Percentiles rank a stretch among this genome's conserved stretches.
phyloP scores from a whole-genome alignment of 1,139 yeast species.

The Taphrina pruni region DNA sequence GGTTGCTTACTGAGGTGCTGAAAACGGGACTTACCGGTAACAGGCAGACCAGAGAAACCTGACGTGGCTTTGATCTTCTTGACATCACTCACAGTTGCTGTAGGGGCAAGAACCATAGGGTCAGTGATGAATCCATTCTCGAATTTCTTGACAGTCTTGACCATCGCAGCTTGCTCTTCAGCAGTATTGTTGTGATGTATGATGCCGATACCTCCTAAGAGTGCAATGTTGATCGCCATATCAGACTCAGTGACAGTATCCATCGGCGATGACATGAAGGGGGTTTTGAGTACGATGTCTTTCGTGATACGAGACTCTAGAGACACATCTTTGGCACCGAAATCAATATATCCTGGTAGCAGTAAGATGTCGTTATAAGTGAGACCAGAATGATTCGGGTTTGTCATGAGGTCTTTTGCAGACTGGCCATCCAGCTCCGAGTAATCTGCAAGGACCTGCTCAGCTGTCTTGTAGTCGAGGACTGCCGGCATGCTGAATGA shows the following conservation, averaged over 20 bases:
- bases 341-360: constrained; percentile 77
- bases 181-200: constrained; percentile 96
- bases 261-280: constrained; percentile 98
- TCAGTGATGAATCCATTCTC: constrained; percentile 97
- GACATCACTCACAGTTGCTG: constrained; percentile 78
- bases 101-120: constrained; percentile 84
- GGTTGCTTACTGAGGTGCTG: not conserved
- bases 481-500: constrained; percentile 23
- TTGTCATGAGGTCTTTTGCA: constrained; percentile 84
- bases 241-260: constrained; percentile 97
- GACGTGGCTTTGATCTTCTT: constrained; percentile 69
- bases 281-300: constrained; percentile 87
- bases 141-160: constrained; percentile 89
- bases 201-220: constrained; percentile 98
- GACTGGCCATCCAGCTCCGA: constrained; percentile 82
- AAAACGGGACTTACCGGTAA: constrained; percentile 82
- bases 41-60: constrained; percentile 98
- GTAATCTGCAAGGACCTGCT: constrained; percentile 70
- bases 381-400: constrained; percentile 88
- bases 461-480: constrained; percentile 55
- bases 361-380: constrained; percentile 96
- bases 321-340: constrained; percentile 76
- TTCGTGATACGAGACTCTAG: constrained; percentile 88
- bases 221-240: constrained; percentile 99
- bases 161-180: constrained; percentile 99